These are phyloP conservation scores for Colletotrichum simmondsii DNA, from an alignment of 2,329 filamentous ascomycete genomes.

Conservation along the genomic window DNA sequence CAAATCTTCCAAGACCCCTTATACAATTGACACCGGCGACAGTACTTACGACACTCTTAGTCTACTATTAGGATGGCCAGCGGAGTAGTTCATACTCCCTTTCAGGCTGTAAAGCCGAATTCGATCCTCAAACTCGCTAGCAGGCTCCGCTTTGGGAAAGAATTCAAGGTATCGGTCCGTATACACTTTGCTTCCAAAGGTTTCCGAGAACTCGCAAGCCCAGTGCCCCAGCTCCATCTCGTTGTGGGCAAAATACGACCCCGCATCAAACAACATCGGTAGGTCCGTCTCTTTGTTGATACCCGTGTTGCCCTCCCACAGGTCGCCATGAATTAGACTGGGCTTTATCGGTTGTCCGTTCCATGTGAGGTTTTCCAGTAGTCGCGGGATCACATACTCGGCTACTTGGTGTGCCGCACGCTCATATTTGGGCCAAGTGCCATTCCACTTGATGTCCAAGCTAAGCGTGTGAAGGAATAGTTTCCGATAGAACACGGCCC, in stretches of 20 bases:
- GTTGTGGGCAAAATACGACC: background rate
- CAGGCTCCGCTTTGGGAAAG: background rate
- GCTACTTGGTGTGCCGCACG: background rate
- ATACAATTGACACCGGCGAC: background rate
- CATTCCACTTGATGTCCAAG: background rate
- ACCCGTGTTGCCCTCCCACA: background rate
- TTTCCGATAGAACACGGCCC: background rate
- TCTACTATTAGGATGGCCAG: background rate
- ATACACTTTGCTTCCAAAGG: background rate
- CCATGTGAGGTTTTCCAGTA: background rate
- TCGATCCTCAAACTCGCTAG: background rate
- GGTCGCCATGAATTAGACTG: background rate
- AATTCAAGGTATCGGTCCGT: background rate
- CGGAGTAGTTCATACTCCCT: background rate
- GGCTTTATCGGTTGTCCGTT: background rate
- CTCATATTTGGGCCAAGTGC: background rate
- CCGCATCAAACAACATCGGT: background rate
- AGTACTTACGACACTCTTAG: background rate
- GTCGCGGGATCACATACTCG: background rate
- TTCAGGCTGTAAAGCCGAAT: background rate
- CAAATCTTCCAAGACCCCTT: background rate
- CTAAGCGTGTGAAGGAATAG: background rate
- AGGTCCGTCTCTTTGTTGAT: background rate
- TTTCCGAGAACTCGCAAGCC: background rate
- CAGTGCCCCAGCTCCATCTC: background rate